Base-by-base conservation (phyloP, 306 rosid genomes). In the Vigna trinervia region DNA sequence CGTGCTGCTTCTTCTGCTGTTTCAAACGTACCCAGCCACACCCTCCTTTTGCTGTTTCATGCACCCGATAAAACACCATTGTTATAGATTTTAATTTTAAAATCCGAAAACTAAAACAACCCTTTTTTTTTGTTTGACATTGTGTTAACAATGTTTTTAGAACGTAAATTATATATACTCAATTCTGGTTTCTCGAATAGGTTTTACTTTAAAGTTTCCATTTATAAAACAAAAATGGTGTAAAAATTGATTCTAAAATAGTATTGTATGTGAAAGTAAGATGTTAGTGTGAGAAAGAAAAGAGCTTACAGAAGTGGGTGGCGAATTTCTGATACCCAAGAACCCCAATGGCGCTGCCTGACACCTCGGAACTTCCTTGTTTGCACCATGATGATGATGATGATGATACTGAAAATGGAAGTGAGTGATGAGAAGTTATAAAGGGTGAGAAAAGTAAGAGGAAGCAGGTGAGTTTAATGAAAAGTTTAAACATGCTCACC, bases 341-440 rank as follows among this genome's bases (percentile, higher is more conserved):
- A 95, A 84, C 99, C 99, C 99, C 99, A 95, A 88, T 95, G 99
- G 68, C 99, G 97, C 69, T 95, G 99, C 88, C 99, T 90, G 85
- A 95, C 99, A 17, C 99, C 99, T 86, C 99, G 91, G 87, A 91
- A 95, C 89, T 95, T 95, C 84, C 69, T 91, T 73, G 98, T 88
- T 23, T 91, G 91, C 48, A 92, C 99, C 99, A 95, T 92, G 86
- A 30, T 30, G 3, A 26, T 2, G 28, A 28, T 28, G 34, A 30
- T 30, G 0, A 4, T 30, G 34, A 30, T 3, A 30, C 4, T 30
- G 34, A 30, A 4, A 30, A 30, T 30, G 34, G 34, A 30, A 30
- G 34, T 30, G 34, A 30, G 34, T 28, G 77, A 13, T 39, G 60
- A 8, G 50, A 19, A 63, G 75, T 43, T 80, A 71, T 71, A 72